Percentiles rank a stretch among this genome's conserved stretches.
phyloP scores from a whole-genome alignment of 352 stramenopile species.

The Phytophthora kernoviae region DNA sequence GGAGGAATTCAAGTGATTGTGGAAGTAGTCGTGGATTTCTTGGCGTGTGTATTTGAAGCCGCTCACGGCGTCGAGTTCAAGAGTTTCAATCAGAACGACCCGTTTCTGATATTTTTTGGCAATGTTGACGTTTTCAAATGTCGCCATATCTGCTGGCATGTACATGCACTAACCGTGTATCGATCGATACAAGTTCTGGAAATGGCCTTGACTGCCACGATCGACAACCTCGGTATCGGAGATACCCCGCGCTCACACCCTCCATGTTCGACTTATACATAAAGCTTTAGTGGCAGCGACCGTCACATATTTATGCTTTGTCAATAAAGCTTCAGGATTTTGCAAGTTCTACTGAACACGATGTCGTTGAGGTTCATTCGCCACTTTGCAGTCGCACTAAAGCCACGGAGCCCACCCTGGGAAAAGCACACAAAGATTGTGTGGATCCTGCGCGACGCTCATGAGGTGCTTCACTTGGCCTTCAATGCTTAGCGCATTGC shows the following conservation, averaged over 20 bases:
- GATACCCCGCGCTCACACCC: too few relatives aligned
- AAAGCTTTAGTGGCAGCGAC: too few relatives aligned
- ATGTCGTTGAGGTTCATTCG: too few relatives aligned
- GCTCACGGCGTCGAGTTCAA: conserved; percentile 20
- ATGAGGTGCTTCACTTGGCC: conserved; percentile 99
- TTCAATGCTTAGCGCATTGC: conserved; percentile 96
- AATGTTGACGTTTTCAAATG: conserved; percentile 25
- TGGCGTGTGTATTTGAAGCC: conserved; percentile 28
- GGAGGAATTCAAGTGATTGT: conserved; percentile 19
- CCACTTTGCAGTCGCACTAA: conserved; percentile 30
- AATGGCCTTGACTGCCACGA: too few relatives aligned
- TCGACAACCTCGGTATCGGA: too few relatives aligned
- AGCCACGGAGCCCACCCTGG: conserved; percentile 97
- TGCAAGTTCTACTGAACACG: too few relatives aligned
- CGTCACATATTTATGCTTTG: too few relatives aligned
- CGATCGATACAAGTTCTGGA: too few relatives aligned
- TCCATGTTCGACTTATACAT: too few relatives aligned
- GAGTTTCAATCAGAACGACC: conserved; percentile 21
- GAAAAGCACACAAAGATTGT: conserved; percentile 97
- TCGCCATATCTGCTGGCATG: conserved; percentile 22
- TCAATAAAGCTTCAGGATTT: too few relatives aligned
- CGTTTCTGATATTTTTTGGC: conserved; percentile 46
- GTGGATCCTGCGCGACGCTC: conserved; percentile 93
- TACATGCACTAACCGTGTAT: conserved; percentile 7
- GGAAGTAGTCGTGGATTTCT: conserved; percentile 26